Evolutionary conservation across 1,139 yeast genomes (phyloP), one percentile per base, ranked within the genome.

Genomic region (Scheffersomyces cryptocercus): DNA sequence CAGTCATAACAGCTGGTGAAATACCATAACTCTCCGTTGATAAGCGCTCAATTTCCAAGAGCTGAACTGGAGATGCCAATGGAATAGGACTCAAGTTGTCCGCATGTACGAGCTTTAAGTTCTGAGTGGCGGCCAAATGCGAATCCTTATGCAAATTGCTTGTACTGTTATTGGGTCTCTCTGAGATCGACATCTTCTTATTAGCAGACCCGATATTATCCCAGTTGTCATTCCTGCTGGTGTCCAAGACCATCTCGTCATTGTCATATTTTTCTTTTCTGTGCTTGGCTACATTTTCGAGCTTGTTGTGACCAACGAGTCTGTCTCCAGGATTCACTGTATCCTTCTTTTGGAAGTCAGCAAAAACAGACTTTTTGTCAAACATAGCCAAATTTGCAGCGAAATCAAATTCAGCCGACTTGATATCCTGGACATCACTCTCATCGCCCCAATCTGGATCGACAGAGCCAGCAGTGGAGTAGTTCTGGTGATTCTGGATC

Each of bases 311-410:
- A 3, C 90, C 85, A 5, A 88, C 96, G 34, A 89, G 70, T 49
- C 96, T 73, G 38, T 81, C 75, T 14, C 74, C 70, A 2, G 87
- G 84, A 40, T 75, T 81, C 20, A 82, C 73, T 12, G 72, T 74
- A 58, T 89, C 97, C 43, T 73, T 69, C 50, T 75, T 76, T 40
- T 83, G 82, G 58, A 90, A 79, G 57, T 88, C 89, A 44, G 85
- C 87, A 62, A 91, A 87, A 5, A 90, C 93, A 6, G 84, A 74
- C 48, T 77, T 73, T 62, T 91, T 91, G 64, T 91, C 95, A 59
- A 91, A 91, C 74, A 84, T 81, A 28, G 86, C 85, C 52, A 90
- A 74, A 58, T 87, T 88, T 9, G 90, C 85, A 46, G 82, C 88
- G 64, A 91, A 91, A 62, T 91, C 97, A 66, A 91, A 91, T 50